Evolutionary conservation across 1,139 yeast species (phyloP).

Genomic region (Debaryomycetaceae sp.): DNA sequence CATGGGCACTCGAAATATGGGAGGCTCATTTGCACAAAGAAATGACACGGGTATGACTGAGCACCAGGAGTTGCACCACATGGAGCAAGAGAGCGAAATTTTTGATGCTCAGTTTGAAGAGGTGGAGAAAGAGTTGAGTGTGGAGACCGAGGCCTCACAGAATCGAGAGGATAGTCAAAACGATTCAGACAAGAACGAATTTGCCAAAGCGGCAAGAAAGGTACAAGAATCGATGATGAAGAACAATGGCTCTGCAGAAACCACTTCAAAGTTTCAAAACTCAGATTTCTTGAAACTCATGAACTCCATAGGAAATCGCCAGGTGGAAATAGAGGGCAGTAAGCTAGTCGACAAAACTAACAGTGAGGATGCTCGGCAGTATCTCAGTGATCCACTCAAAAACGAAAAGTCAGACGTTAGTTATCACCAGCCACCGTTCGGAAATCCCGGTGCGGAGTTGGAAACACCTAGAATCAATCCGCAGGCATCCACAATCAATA

Average conservation of each 20-base stretch:
- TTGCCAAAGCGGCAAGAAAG: conserved; percentile 40
- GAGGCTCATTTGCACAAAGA: conserved; percentile 11
- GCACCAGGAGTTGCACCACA: conserved; percentile 28
- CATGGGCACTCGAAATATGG: conserved; percentile 13
- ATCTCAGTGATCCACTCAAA: conserved; percentile 21
- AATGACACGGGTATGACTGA: conserved; percentile 15
- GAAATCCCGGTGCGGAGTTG: not conserved
- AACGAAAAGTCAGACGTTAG: conserved; percentile 11
- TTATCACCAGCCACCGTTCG: not conserved
- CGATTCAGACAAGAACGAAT: conserved; percentile 30
- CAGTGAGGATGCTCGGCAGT: conserved; percentile 25
- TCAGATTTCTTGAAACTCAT: conserved; percentile 41
- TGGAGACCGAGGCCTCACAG: conserved; percentile 6
- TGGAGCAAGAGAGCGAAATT: conserved; percentile 23
- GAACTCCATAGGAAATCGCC: conserved; percentile 34
- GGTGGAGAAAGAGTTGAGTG: conserved; percentile 29
- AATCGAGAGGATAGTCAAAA: conserved; percentile 8
- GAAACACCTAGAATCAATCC: not conserved
- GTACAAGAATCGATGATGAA: conserved; percentile 33
- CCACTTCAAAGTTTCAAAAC: conserved; percentile 32
- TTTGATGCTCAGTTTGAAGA: conserved; percentile 37
- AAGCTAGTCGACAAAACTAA: conserved; percentile 27
- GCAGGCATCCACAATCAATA: not conserved
- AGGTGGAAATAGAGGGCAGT: conserved; percentile 41
- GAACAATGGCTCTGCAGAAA: conserved; percentile 18